Base-by-base conservation (phyloP, 1,284 basidiomycete species). In the Ceratobasidium sp. region DNA sequence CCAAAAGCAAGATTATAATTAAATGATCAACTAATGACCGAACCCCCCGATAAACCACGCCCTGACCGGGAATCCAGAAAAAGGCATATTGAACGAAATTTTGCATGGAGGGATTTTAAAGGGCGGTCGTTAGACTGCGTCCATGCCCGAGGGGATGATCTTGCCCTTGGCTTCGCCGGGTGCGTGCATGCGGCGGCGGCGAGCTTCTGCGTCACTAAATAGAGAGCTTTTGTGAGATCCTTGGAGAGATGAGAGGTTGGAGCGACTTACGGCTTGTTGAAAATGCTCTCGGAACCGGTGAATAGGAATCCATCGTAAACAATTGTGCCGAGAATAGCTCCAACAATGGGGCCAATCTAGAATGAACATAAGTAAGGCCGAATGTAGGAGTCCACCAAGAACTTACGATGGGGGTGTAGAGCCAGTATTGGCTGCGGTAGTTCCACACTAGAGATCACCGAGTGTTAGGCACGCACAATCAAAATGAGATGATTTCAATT, bases 381-480 rank as follows among this genome's bases (percentile, higher is more conserved):
- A 31, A 53, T 40, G 20, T 17, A 34, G 35, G 7, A 54, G 31
- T 32, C 13, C 43, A n/a, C 55, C n/a, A 25, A 43, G 17, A 20
- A 68, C 71, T 31, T 68, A 90, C 77, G 12, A 87, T 72, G 13
- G 88, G 85, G 73, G 87, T 87, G 91, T 91, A 92, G 15, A 91
- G 70, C 89, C 89, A 93, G 75, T 91, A 93, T 71, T 89, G 87
- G 73, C 80, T 82, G 12, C 55, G 70, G 32, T 49, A 71, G 58
- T 69, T 50, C 68, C 43, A 69, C 22, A 60, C 68, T 52, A 35
- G 20, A 57, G 34, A 56, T 13, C 43, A 20, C 15, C 22, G 6
- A 27, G 32, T 34, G 20, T 60, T 80, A 55, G 49, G 27, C 58
- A 31, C n/a, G 42, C 31, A 42, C 20, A 69, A 20, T 35, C 58